Evolutionary conservation across 148 eudicot genomes (phyloP), one percentile per base, ranked within the genome.

Genomic region (Rhododendron simsii): DNA sequence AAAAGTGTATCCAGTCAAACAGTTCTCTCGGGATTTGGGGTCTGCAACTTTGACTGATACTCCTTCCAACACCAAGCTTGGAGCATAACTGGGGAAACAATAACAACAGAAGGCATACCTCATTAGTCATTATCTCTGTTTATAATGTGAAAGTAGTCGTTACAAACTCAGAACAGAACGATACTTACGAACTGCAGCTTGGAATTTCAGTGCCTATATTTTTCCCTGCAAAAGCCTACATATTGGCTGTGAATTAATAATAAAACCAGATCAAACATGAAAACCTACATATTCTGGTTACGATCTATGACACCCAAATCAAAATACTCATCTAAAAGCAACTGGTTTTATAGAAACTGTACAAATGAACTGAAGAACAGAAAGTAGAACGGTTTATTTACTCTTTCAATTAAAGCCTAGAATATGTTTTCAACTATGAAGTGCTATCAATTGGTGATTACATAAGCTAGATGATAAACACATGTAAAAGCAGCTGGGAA

Each of bases 1-100:
- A 91, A 97, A 93, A 86, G 90, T 93, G 88, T 94, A 94, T 89
- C 91, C 95, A 85, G 85, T 92, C 87, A 95, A 90, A 86, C 98
- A 93, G 86, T 86, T 92, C 83, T 94, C 95, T 83, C 99, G 96
- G 85, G 95, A 91, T 88, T 84, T 89, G 69, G 89, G 89, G 74
- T 94, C 99, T 37, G 92, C 91, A 78, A 93, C 91, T 85, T 90
- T 92, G 84, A 95, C 89, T 21, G 95, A 93, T 85, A 90, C 88
- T 83, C 93, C 98, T 89, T 97, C 95, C 89, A 95, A 77, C 63
- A 86, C 90, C 89, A 97, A 86, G 13, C 92, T 93, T 18, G 99
- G 99, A 87, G 92, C 87, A 90, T 95, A 93, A 81, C 99, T 97
- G 92, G 37, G 16, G 47, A 20, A 69, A 23, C 35, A 65, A 63